Conservation (phyloP, 805 yeast species). For the Maudiozyma barnettii region DNA sequence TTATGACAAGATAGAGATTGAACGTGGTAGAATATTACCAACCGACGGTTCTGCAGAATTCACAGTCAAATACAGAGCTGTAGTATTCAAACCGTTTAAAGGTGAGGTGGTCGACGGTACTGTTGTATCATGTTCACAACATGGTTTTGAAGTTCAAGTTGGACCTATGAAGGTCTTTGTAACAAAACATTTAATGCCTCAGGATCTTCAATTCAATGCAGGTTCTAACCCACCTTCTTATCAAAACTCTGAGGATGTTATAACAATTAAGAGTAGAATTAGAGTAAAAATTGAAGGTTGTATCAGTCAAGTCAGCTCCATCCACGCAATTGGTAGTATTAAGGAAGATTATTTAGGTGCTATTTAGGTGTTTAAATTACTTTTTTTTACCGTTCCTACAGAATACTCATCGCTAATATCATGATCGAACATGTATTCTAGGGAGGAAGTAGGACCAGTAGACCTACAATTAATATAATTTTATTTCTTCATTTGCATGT, state of each 20-base stretch:
- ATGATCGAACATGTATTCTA: not conserved
- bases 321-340: slow-evolving; percentile 94
- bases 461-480: not conserved
- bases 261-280: slow-evolving; percentile 87
- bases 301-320: slow-evolving; percentile 92
- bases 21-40: slow-evolving; percentile 85
- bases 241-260: slow-evolving; percentile 87
- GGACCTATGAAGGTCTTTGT: slow-evolving; percentile 95
- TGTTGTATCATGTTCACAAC: slow-evolving; percentile 84
- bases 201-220: slow-evolving; percentile 88
- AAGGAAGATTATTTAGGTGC: slow-evolving; percentile 97
- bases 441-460: not conserved
- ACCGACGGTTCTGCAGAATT: slow-evolving; percentile 92
- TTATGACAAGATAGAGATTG: slow-evolving; percentile 89
- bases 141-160: slow-evolving; percentile 97
- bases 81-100: slow-evolving; percentile 96
- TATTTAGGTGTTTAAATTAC: slow-evolving; percentile 13
- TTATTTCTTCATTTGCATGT: not conserved
- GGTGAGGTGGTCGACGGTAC: slow-evolving; percentile 98
- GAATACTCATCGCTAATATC: not conserved
- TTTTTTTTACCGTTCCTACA: not conserved
- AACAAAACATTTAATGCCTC: slow-evolving; percentile 88
- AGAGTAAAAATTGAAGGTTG: slow-evolving; percentile 95
- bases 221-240: slow-evolving; percentile 98
- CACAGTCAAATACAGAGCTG: slow-evolving; percentile 90